Evolutionary conservation across 495 filamentous ascomycete genomes (phyloP), one percentile per base, ranked within the genome.

Genomic region (Immersiella caudata): DNA sequence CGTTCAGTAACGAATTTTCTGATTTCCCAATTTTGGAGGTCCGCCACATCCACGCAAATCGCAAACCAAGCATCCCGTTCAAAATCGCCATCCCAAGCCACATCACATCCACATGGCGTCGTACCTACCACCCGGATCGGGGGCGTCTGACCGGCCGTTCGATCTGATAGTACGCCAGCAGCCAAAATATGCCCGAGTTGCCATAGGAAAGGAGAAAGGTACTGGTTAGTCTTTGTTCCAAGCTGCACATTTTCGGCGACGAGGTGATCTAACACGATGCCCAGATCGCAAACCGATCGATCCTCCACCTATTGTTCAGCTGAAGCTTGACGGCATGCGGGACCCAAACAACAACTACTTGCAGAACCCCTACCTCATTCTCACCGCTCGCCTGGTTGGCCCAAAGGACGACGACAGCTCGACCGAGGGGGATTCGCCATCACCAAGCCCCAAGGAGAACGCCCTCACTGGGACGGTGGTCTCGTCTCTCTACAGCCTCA

Each of bases 231-330:
- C 54, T 20, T 57, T 29, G 12, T 22, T 64, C 24, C 35, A 58
- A 56, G 56, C 64, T 64, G 62, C 46, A 55, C 62, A 64, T 14
- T 46, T 54, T 16, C 22, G 2, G 2, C 24, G 14, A 50, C 35
- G 4, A 22, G 60, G 36, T 35, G 27, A 33, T 51, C 69, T 72
- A 51, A 75, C 65, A 62, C 64, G 27, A 9, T 59, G 14, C 22
- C 27, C 80, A 96, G 95, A 93, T 71, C 90, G 95, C 70, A 97
- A 96, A 78, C 93, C 95, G 2, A 89, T 99, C 74, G 95, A 99
- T 75, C 95, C 95, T 56, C 95, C 94, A 25, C 95, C 95, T 61
- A 92, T 97, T 74, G 84, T 97, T 29, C 92, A 97, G 79, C 82
- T 98, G 49, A 85, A 86, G 60, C 88, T 96, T 70, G 86, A 83